These are phyloP conservation scores for Colletotrichum cordylinicola DNA, from an alignment of 2,329 filamentous ascomycete species.

Conservation along the genomic window DNA sequence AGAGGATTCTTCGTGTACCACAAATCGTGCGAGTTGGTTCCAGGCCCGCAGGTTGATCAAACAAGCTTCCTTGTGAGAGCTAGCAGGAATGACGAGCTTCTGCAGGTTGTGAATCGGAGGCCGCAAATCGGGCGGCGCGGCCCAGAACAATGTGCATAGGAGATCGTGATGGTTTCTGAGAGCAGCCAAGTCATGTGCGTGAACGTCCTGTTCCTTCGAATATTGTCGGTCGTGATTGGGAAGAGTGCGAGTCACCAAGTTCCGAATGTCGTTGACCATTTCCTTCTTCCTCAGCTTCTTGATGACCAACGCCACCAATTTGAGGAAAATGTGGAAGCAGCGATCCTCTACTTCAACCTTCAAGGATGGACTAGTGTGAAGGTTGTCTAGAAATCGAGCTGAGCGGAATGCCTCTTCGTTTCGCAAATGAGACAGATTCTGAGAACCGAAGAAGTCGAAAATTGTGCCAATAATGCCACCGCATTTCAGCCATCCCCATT, in stretches of 20 bases:
- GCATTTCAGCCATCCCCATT: slow-evolving; percentile 70
- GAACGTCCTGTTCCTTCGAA: slow-evolving; percentile 65
- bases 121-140: slow-evolving; percentile 59
- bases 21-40: slow-evolving; percentile 65
- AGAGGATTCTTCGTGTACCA: slow-evolving; percentile 48
- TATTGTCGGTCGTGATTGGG: slow-evolving; percentile 72
- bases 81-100: slow-evolving; percentile 62
- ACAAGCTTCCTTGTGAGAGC: slow-evolving; percentile 71
- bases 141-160: slow-evolving; percentile 71
- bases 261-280: slow-evolving; percentile 62
- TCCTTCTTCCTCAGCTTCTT: slow-evolving; percentile 52
- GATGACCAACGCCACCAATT: slow-evolving; percentile 65
- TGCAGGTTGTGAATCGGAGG: slow-evolving; percentile 61
- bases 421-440: slow-evolving; percentile 65
- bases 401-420: slow-evolving; percentile 70
- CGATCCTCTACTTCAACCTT: slow-evolving; percentile 59
- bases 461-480: slow-evolving; percentile 64
- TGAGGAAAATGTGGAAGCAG: slow-evolving; percentile 73
- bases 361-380: slow-evolving; percentile 52
- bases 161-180: slow-evolving; percentile 74
- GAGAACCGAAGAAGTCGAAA: slow-evolving; percentile 72
- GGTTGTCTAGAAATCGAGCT: slow-evolving; percentile 64
- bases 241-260: slow-evolving; percentile 65
- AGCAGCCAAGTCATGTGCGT: slow-evolving; percentile 66
- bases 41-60: slow-evolving; percentile 69